Base-by-base conservation (phyloP, 768 basidiomycete genomes). In the Tephrocybe sp. region DNA sequence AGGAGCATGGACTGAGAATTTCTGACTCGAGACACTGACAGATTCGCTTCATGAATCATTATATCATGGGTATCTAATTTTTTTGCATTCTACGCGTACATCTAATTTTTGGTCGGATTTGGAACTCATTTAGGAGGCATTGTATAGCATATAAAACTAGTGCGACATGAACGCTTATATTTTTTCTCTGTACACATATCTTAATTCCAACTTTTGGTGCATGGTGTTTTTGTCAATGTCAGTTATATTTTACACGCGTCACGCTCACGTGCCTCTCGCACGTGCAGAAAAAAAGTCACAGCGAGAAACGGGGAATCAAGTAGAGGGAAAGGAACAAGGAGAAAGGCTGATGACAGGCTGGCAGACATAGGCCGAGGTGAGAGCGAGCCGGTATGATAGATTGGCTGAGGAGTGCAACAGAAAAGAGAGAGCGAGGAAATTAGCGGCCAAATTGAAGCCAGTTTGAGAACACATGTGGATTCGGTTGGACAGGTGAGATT, bases 1-100 rank as follows among this genome's bases (percentile, higher is more conserved):
- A 57, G 67, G 32, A 72, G 67, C 46, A 62, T 74, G 24, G 67
- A 72, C 46, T 71, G 41, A 63, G 34, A 21, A 7, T 38, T n/a
- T 25, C 9, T 39, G 21, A 6, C 25, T 9, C 5, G 6, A 5
- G 4, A 16, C 32, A 12, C 9, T n/a, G n/a, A 38, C 37, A 18
- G 37, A 38, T 18, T 46, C 22, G 38, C 37, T 40, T 26, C 19
- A 49, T 32, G 42, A n/a, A n/a, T n/a, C n/a, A n/a, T n/a, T n/a
- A n/a, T n/a, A n/a, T n/a, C n/a, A n/a, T n/a, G n/a, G n/a, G n/a
- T n/a, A n/a, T n/a, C n/a, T n/a, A n/a, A n/a, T n/a, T n/a, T n/a
- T n/a, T n/a, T n/a, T n/a, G n/a, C n/a, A n/a, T n/a, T n/a, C n/a
- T n/a, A n/a, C n/a, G n/a, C n/a, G n/a, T n/a, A n/a, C n/a, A n/a